Percentiles rank a stretch among this genome's conserved stretches.
phyloP scores from a whole-genome alignment of 2,329 filamentous ascomycete species.

The Cordyceps militaris region DNA sequence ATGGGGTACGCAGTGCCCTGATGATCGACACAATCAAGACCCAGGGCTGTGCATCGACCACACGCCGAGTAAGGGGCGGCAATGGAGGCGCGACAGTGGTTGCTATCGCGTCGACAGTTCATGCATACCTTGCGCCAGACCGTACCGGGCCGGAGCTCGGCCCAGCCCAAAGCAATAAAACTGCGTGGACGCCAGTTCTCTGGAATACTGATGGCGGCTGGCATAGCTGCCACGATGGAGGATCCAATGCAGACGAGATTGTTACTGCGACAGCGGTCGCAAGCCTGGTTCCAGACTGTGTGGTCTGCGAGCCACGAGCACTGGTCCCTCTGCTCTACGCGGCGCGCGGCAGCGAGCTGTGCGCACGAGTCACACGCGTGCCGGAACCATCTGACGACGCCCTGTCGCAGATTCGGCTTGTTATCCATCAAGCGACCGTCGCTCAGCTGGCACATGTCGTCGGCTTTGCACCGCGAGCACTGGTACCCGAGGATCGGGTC shows the following conservation, averaged over 20 bases:
- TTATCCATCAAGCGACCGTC: slow-evolving; percentile 7
- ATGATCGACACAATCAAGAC: slow-evolving; percentile 23
- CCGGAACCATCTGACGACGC: slow-evolving; percentile 18
- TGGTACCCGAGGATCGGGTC: slow-evolving; percentile 17
- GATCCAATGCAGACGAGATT: slow-evolving; percentile 18
- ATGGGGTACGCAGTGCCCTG: slow-evolving; percentile 17
- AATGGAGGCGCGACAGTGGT: slow-evolving; percentile 18
- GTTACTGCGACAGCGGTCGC: slow-evolving; percentile 17
- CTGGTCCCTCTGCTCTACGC: not conserved
- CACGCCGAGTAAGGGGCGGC: slow-evolving; percentile 17
- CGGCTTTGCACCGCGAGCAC: slow-evolving; percentile 17
- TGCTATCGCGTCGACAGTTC: slow-evolving; percentile 12
- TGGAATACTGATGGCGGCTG: slow-evolving; percentile 8
- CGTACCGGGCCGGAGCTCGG: slow-evolving; percentile 15
- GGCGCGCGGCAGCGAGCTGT: slow-evolving; percentile 1
- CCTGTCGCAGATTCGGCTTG: slow-evolving; percentile 16
- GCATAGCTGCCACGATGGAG: slow-evolving; percentile 14
- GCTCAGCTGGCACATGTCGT: not conserved
- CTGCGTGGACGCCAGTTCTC: slow-evolving; percentile 14
- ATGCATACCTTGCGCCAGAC: slow-evolving; percentile 16
- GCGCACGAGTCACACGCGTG: slow-evolving; percentile 20
- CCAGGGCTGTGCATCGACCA: slow-evolving; percentile 23
- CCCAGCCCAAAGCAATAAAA: slow-evolving; percentile 15
- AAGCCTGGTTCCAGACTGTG: slow-evolving; percentile 17
- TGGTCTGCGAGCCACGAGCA: slow-evolving; percentile 21